phyloP scores from a whole-genome alignment of 2,329 filamentous ascomycete species.

The Pyrenophora seminiperda region DNA sequence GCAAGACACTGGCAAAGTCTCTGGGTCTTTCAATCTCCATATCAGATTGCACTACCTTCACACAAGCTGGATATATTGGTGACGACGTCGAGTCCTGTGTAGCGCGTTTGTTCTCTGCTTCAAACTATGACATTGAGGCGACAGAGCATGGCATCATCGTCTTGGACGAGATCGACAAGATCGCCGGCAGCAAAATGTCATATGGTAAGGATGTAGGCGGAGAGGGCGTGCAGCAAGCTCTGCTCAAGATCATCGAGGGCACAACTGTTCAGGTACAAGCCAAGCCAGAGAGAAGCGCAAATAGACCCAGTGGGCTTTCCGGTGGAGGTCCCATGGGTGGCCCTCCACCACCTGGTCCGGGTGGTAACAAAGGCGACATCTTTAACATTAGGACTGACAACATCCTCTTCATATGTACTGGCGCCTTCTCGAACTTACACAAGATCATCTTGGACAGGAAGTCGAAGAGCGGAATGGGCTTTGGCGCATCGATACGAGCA shows the following conservation, averaged over 20 bases:
- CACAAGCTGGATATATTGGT: slow-evolving; percentile 95
- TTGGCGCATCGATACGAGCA: slow-evolving; percentile 78
- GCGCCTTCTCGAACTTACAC: slow-evolving; percentile 90
- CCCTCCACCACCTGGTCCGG: slow-evolving; percentile 23
- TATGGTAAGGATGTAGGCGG: slow-evolving; percentile 94
- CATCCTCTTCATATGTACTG: slow-evolving; percentile 95
- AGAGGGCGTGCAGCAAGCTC: slow-evolving; percentile 93
- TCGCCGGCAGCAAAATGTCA: slow-evolving; percentile 82
- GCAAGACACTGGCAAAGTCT: slow-evolving; percentile 87
- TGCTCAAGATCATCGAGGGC: slow-evolving; percentile 94
- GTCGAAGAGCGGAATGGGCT: slow-evolving; percentile 84
- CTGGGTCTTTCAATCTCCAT: slow-evolving; percentile 96
- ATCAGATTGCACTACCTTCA: slow-evolving; percentile 94
- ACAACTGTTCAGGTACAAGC: slow-evolving; percentile 91
- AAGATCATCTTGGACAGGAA: slow-evolving; percentile 87
- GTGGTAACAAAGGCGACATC: slow-evolving; percentile 59
- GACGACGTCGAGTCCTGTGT: slow-evolving; percentile 98
- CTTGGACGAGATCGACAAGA: slow-evolving; percentile 96
- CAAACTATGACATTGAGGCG: slow-evolving; percentile 83
- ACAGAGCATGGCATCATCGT: slow-evolving; percentile 94
- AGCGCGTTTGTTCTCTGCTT: slow-evolving; percentile 83
- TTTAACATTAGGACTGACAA: slow-evolving; percentile 89
- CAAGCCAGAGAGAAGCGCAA: slow-evolving; percentile 70
- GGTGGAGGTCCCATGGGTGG: slow-evolving; percentile 31
- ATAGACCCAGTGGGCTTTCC: slow-evolving; percentile 30